Evolutionary conservation across 345 rosid genomes (phyloP), one percentile per base, ranked within the genome.

Genomic region (Euphorbia tirucalli): DNA sequence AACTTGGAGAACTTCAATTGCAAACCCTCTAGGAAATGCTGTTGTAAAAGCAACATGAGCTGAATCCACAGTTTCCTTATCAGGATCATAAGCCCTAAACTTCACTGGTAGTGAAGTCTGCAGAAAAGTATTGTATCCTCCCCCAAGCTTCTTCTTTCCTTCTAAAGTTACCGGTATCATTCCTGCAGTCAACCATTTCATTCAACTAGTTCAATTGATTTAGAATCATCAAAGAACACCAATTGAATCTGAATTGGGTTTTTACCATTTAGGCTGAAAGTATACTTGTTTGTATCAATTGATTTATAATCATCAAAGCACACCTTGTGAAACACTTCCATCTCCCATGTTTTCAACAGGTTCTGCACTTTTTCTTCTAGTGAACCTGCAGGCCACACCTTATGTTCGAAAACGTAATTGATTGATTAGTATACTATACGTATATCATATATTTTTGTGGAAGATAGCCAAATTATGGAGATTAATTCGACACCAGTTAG

Each of bases 341-440:
- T 89, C 64, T 89, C 91, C 90, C 88, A 89, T 48, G 91, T 84
- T 83, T 87, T 87, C 18, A 89, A 77, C 11, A 87, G 87, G 75
- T 89, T 84, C 73, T 89, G 93, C 11, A 89, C 87, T 66, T 81
- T 77, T 66, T 89, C 88, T 70, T 84, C 89, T 11, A 87, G 76
- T 10, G 93, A 89, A 21, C 88, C 89, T 0, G 86, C 48, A 27
- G 89, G 82, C 93, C 91, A 89, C 43, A 84, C 60, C 93, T 87
- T 67, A 41, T 41, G 9, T 41, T 41, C 9, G 5, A 11, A 41
- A 41, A 41, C 5, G 44, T 41, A 4, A 41, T 41, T 41, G 44
- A 1, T 41, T 41, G 1, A 4, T 41, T 10, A 37, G n/a, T n/a
- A n/a, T n/a, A n/a, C n/a, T n/a, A n/a, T n/a, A n/a, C n/a, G n/a